Percentiles rank a stretch among this genome's conserved stretches.
These are phyloP conservation scores for Collybia sp. DNA, from an alignment of 768 basidiomycete species.

Conservation along the genomic window DNA sequence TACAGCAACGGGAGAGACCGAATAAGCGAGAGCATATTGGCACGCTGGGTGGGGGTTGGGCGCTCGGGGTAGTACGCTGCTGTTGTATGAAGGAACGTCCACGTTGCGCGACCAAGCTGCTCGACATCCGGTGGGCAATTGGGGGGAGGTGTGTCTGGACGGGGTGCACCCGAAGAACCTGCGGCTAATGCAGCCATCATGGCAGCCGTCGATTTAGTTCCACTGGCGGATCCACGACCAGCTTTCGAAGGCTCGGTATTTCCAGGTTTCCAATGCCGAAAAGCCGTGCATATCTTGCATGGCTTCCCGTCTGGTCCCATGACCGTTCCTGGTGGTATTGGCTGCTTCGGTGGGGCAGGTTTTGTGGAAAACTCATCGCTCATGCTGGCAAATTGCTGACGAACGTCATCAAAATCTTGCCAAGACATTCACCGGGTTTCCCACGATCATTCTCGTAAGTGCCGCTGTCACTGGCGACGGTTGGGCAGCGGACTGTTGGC, in stretches of 20 bases:
- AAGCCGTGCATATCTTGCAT: conserved; percentile 88
- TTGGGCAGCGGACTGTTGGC: no score
- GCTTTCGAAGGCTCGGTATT: no score
- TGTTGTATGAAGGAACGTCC: conserved; percentile 95
- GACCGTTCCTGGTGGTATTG: conserved; percentile 78
- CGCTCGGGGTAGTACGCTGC: conserved; percentile 93
- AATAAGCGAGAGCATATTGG: conserved; percentile 80
- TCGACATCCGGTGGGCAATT: conserved; percentile 91
- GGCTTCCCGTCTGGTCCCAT: conserved; percentile 93
- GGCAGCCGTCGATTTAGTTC: conserved; percentile 11
- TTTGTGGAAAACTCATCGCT: no score
- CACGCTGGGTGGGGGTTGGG: conserved; percentile 70
- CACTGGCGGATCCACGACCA: no score
- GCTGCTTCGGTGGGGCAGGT: no score
- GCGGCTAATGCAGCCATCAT: conserved; percentile 22
- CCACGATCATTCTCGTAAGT: no score
- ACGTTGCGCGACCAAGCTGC: conserved; percentile 85
- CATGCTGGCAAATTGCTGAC: no score
- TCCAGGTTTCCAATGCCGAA: conserved; percentile 61
- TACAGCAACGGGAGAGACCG: conserved; percentile 78
- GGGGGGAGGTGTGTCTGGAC: conserved; percentile 37
- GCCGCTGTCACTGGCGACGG: no score
- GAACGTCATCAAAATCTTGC: no score
- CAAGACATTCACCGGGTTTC: no score
- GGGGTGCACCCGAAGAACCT: conserved; percentile 14